Conservation (phyloP, 179 eudicot genomes). For the Pouteria campechiana region DNA sequence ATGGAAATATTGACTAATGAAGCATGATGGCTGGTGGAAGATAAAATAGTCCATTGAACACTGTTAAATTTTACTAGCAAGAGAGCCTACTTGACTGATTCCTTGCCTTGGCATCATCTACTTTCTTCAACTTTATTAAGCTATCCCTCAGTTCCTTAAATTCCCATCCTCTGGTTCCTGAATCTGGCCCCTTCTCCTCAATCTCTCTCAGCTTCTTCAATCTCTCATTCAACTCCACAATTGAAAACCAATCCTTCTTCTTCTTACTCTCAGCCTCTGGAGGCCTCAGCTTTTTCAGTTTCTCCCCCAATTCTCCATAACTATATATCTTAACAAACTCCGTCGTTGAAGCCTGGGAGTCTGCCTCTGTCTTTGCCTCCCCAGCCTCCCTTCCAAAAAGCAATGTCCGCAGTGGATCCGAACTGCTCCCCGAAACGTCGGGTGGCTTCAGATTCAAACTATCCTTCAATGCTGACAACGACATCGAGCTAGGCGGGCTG, state of each 20-base stretch:
- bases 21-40: too few species aligned
- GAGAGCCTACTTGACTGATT: slow-evolving; percentile 6
- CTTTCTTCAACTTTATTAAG: neutral
- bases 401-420: slow-evolving; percentile 8
- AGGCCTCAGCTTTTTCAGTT: slow-evolving; percentile 60
- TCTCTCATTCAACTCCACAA: slow-evolving; percentile 66
- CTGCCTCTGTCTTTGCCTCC: slow-evolving; percentile 3
- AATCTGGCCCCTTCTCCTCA: slow-evolving; percentile 19
- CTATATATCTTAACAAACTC: slow-evolving; percentile 24
- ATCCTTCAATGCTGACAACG: slow-evolving; percentile 9
- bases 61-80: too few species aligned
- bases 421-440: neutral
- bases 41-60: too few species aligned
- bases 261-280: slow-evolving; percentile 14
- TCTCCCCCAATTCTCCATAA: slow-evolving; percentile 47
- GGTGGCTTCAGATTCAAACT: slow-evolving; percentile 8
- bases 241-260: slow-evolving; percentile 39
- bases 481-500: neutral
- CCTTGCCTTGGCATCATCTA: neutral
- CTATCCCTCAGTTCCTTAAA: slow-evolving; percentile 18
- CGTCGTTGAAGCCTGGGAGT: neutral
- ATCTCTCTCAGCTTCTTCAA: slow-evolving; percentile 42
- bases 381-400: slow-evolving; percentile 26
- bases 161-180: neutral
- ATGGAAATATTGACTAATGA: too few species aligned